phyloP scores from a whole-genome alignment of 202 grass and related monocot genomes.

The Zoysia matrella region DNA sequence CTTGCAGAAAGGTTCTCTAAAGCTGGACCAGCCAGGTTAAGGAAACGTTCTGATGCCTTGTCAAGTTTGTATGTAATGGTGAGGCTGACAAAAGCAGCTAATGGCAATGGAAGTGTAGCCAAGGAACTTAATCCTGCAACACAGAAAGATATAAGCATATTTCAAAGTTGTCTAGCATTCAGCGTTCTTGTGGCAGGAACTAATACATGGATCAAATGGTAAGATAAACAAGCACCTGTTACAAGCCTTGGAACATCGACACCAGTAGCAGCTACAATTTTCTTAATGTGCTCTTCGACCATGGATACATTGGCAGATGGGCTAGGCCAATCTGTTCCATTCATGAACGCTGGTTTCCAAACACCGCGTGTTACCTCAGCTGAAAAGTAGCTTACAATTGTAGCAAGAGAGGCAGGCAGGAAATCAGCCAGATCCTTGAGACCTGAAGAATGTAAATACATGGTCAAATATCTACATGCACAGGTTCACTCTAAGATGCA shows the following conservation, averaged over 20 bases:
- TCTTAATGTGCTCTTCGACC: slow-evolving; percentile 95
- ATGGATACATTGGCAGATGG: slow-evolving; percentile 81
- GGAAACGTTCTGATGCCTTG: slow-evolving; percentile 91
- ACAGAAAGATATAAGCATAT: slow-evolving; percentile 26
- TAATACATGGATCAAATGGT: slow-evolving; percentile 12
- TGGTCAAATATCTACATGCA: not conserved
- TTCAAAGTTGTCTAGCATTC: slow-evolving; percentile 26
- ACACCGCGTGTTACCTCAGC: slow-evolving; percentile 94
- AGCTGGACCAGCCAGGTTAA: slow-evolving; percentile 93
- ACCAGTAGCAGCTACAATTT: slow-evolving; percentile 89
- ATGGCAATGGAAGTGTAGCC: slow-evolving; percentile 83
- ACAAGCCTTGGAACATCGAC: slow-evolving; percentile 91
- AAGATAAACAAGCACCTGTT: slow-evolving; percentile 67
- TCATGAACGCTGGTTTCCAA: slow-evolving; percentile 98
- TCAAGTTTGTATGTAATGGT: slow-evolving; percentile 98
- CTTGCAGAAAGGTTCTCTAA: slow-evolving; percentile 94
- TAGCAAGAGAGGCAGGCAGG: slow-evolving; percentile 85
- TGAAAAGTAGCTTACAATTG: slow-evolving; percentile 98
- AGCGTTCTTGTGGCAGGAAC: not conserved
- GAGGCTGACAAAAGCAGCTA: slow-evolving; percentile 95
- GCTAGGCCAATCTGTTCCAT: slow-evolving; percentile 99
- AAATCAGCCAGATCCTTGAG: slow-evolving; percentile 93
- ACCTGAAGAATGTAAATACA: slow-evolving; percentile 58
- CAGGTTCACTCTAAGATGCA: not conserved
- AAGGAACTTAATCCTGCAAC: slow-evolving; percentile 77